Percentiles rank a stretch among this genome's conserved stretches.
These are phyloP conservation scores for Nelumbo lutea DNA, from an alignment of 164 flowering plant species.

Conservation along the genomic window DNA sequence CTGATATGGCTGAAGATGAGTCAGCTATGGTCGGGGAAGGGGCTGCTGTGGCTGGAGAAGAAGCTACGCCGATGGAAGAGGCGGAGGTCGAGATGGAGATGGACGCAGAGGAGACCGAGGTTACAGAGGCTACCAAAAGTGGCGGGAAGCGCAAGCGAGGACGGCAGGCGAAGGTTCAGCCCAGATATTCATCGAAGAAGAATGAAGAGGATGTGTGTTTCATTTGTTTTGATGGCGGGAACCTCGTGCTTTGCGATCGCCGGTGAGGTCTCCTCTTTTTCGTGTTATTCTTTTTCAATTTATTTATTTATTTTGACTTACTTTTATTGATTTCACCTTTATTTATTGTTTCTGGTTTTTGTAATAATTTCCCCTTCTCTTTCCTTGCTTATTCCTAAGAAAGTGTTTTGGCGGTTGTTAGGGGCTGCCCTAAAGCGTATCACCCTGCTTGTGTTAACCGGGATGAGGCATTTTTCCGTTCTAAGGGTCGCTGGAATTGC, in stretches of 20 bases:
- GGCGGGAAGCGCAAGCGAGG: conserved; percentile 61
- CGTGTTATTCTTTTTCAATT: background rate
- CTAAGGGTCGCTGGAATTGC: conserved; percentile 94
- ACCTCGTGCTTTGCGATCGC: conserved; percentile 90
- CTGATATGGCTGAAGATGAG: background rate
- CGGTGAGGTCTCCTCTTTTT: conserved; percentile 38
- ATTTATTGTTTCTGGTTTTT: background rate
- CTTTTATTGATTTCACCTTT: background rate
- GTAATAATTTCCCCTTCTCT: background rate
- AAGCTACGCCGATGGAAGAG: background rate
- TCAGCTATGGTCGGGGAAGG: background rate
- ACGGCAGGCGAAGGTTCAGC: conserved; percentile 43
- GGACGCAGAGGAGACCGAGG: conserved; percentile 12
- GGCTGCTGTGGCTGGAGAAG: background rate
- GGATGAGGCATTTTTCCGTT: conserved; percentile 79
- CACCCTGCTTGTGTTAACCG: conserved; percentile 88
- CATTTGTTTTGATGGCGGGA: conserved; percentile 95
- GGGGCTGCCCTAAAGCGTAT: conserved; percentile 96
- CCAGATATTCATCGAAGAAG: conserved; percentile 21
- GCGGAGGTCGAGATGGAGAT: conserved; percentile 14
- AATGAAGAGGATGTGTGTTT: conserved; percentile 84
- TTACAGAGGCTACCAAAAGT: conserved; percentile 8
- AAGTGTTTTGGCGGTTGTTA: conserved; percentile 18
- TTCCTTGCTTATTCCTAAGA: background rate
- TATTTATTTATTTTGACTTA: background rate